Conservation (phyloP, 495 filamentous ascomycete genomes). For the Penicillium daleae region DNA sequence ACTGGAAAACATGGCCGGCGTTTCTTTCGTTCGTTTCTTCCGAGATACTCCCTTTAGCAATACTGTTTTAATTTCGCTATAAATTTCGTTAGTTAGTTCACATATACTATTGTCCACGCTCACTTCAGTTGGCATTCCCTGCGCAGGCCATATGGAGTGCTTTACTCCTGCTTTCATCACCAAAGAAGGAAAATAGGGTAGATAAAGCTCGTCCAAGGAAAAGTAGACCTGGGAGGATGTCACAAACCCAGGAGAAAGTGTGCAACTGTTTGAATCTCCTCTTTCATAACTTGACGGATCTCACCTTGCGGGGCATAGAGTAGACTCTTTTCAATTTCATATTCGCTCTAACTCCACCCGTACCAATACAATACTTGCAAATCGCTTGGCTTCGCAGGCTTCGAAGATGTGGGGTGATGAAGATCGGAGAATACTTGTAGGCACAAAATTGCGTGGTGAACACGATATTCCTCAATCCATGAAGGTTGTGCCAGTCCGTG, state of each 20-base stretch:
- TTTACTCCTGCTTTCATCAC: background rate
- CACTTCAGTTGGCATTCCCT: background rate
- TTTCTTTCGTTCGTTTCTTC: background rate
- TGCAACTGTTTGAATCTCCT: background rate
- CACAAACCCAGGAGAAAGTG: background rate
- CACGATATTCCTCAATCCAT: background rate
- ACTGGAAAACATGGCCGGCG: background rate
- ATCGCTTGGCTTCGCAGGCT: background rate
- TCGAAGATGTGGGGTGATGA: background rate
- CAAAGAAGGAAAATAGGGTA: background rate
- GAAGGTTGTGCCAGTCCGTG: background rate
- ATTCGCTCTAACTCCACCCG: background rate
- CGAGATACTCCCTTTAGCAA: slow-evolving; percentile 4
- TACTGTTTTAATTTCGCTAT: background rate
- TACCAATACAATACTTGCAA: background rate
- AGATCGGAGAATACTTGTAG: background rate
- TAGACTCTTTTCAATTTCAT: background rate
- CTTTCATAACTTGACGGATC: background rate
- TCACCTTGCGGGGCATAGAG: background rate
- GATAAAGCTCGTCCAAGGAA: background rate
- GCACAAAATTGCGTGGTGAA: background rate
- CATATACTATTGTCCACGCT: background rate
- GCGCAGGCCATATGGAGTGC: background rate
- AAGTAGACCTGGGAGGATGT: background rate
- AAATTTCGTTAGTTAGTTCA: background rate